These are phyloP conservation scores for Nitzschia sp. DNA, from an alignment of 108 stramenopile species.

Conservation along the genomic window DNA sequence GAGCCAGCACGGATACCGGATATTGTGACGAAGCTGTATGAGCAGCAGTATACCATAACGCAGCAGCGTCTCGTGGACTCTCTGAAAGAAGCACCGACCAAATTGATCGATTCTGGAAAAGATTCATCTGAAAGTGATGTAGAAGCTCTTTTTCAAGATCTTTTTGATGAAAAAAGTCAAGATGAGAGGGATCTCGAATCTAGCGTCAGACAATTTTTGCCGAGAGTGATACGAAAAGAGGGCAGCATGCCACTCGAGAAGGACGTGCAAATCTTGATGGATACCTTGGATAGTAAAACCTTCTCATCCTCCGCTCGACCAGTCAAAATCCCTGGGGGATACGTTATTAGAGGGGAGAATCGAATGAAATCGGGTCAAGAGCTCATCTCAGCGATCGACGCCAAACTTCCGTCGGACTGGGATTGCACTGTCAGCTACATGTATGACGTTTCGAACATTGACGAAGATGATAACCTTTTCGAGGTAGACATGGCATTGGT, in stretches of 20 bases:
- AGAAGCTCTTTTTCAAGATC: not conserved
- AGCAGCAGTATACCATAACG: conserved; percentile 2
- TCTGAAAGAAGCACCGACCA: not conserved
- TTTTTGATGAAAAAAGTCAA: not conserved
- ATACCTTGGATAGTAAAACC: not conserved
- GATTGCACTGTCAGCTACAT: conserved; percentile 3
- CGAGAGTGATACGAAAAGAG: conserved; percentile 3
- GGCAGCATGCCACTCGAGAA: not conserved
- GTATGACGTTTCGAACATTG: conserved; percentile 41
- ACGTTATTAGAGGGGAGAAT: conserved; percentile 54
- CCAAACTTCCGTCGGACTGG: conserved; percentile 31
- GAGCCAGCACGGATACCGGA: not conserved
- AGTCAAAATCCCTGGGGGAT: conserved; percentile 44
- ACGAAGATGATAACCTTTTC: conserved; percentile 33
- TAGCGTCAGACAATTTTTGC: not conserved
- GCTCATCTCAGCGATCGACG: conserved; percentile 44
- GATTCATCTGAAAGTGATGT: too few relatives aligned
- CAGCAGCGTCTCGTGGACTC: not conserved
- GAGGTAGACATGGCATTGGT: conserved; percentile 40
- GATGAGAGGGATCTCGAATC: not conserved
- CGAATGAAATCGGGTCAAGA: conserved; percentile 23
- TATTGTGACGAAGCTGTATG: conserved; percentile 14
- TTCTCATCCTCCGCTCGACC: conserved; percentile 4
- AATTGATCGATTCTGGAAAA: too few relatives aligned
- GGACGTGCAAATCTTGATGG: not conserved